phyloP scores from a whole-genome alignment of 1,284 basidiomycete genomes.

The Apiotrichum montevideense region DNA sequence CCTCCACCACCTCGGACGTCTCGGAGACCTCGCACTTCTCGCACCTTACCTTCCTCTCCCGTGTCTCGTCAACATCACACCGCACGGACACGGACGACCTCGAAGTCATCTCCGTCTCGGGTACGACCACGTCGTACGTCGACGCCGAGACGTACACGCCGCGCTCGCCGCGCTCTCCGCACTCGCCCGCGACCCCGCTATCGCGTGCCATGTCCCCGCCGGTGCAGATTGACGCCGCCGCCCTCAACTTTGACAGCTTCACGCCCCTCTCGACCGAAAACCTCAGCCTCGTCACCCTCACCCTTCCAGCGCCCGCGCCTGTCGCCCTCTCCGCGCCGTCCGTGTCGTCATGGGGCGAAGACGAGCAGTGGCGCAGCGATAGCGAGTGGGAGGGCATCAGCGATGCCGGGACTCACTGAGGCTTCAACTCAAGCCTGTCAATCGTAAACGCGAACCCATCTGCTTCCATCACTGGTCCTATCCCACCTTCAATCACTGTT shows the following conservation, averaged over 20 bases:
- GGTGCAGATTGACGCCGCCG: not conserved
- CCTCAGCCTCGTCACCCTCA: not conserved
- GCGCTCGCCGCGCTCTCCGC: conserved; percentile 2
- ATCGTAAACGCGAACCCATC: too few relatives aligned
- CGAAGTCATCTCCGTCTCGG: conserved; percentile 12
- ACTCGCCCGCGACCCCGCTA: not conserved
- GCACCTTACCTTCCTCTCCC: not conserved
- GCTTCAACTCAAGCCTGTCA: too few relatives aligned
- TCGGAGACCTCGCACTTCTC: not conserved
- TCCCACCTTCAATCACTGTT: not conserved
- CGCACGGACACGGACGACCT: conserved; percentile 4
- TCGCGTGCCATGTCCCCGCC: conserved; percentile 6
- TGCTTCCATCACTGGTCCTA: not conserved
- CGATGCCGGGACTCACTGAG: not conserved
- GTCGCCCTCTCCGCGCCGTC: not conserved
- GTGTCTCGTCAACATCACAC: not conserved
- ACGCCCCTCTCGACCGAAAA: not conserved
- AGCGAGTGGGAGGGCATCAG: conserved; percentile 14
- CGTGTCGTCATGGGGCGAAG: conserved; percentile 10
- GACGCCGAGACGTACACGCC: conserved; percentile 20
- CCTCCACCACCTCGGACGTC: not conserved
- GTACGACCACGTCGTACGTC: conserved; percentile 8
- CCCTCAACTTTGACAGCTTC: not conserved
- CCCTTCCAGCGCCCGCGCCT: not conserved
- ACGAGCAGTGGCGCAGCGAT: conserved; percentile 11